Evolutionary conservation across 106 monocot species (phyloP).

Genomic region (Chionographis japonica): DNA sequence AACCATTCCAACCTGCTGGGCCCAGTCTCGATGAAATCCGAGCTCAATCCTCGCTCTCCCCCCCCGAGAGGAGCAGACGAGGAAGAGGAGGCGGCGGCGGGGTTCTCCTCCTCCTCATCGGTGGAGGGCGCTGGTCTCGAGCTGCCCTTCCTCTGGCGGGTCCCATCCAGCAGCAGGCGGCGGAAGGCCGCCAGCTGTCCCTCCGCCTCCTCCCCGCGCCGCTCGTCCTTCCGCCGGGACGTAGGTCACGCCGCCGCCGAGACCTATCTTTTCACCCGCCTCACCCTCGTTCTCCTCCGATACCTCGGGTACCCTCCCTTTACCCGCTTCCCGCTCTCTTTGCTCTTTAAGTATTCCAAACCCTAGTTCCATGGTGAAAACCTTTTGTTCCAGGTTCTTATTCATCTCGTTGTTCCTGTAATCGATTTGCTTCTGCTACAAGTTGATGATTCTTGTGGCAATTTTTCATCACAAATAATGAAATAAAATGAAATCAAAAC

Average conservation of each 20-base stretch:
- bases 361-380: neutral
- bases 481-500: too few relatives aligned
- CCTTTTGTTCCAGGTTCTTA: neutral
- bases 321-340: neutral
- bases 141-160: slow-evolving; percentile 7
- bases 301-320: slow-evolving; percentile 58
- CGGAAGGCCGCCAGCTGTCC: slow-evolving; percentile 10
- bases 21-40: too few relatives aligned
- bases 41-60: too few relatives aligned
- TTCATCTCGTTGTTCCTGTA: too few relatives aligned
- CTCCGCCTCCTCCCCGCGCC: neutral
- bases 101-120: neutral
- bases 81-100: too few relatives aligned
- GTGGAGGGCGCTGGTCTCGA: neutral
- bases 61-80: too few relatives aligned
- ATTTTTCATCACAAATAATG: too few relatives aligned
- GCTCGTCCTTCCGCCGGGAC: slow-evolving; percentile 39
- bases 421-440: too few relatives aligned
- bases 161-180: slow-evolving; percentile 3
- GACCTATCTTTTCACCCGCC: slow-evolving; percentile 65
- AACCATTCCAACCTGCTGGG: too few relatives aligned
- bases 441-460: too few relatives aligned
- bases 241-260: slow-evolving; percentile 70
- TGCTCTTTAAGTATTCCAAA: neutral
- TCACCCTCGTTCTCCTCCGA: slow-evolving; percentile 55